phyloP scores from a whole-genome alignment of 371 early-diverging fungal species.

The Lichtheimia corymbifera region DNA sequence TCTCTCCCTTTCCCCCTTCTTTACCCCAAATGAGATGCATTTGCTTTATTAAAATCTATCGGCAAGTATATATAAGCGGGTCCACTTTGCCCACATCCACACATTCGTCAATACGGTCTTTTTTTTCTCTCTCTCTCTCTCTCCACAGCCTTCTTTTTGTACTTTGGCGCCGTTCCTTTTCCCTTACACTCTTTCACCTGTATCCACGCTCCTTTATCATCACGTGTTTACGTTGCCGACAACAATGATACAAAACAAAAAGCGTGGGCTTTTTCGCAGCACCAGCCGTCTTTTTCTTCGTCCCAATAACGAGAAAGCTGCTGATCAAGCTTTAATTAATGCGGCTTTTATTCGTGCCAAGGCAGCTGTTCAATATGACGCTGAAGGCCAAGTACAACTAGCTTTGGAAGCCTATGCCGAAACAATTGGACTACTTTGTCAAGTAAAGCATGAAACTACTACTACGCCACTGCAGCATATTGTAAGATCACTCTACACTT shows the following conservation, averaged over 20 bases:
- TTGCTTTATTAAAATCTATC: too few species aligned
- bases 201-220: background rate
- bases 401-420: slow-evolving; percentile 9
- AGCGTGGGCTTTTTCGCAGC: slow-evolving; percentile 4
- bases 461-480: background rate
- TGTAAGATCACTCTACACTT: background rate
- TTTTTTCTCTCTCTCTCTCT: too few species aligned
- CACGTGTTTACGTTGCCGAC: background rate
- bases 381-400: background rate
- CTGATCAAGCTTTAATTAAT: slow-evolving; percentile 4
- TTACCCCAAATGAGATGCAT: too few species aligned
- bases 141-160: too few species aligned
- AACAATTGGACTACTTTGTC: slow-evolving; percentile 1
- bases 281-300: slow-evolving; percentile 7
- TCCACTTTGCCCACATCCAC: too few species aligned
- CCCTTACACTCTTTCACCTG: too few species aligned
- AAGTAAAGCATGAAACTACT: slow-evolving; percentile 3
- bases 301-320: background rate
- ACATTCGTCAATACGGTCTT: too few species aligned
- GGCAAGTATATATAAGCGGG: too few species aligned
- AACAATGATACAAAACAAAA: background rate
- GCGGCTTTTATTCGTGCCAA: slow-evolving; percentile 6
- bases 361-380: slow-evolving; percentile 7
- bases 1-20: too few species aligned
- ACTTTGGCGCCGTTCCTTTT: too few species aligned